phyloP scores from a whole-genome alignment of 2,329 filamentous ascomycete genomes.

The Penicillium sp. region DNA sequence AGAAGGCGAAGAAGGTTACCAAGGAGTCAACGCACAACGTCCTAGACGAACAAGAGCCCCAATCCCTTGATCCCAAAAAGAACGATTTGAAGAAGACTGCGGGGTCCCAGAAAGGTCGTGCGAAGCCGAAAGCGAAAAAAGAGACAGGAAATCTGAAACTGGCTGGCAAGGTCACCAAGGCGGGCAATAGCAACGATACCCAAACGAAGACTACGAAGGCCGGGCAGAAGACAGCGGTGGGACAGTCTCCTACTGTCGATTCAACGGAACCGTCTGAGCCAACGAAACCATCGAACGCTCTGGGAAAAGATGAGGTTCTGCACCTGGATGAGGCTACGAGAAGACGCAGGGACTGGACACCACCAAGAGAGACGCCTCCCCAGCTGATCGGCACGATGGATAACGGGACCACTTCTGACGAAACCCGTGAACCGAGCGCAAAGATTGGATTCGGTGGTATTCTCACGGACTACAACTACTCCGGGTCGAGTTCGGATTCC shows the following conservation, averaged over 20 bases:
- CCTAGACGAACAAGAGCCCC: slow-evolving; percentile 5
- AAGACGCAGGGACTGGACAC: slow-evolving; percentile 72
- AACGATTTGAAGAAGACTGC: slow-evolving; percentile 30
- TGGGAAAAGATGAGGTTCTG: slow-evolving; percentile 31
- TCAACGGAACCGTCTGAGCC: not conserved
- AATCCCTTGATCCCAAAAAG: slow-evolving; percentile 21
- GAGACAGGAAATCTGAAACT: slow-evolving; percentile 42
- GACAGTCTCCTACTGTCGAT: slow-evolving; percentile 10
- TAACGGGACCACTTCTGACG: slow-evolving; percentile 11
- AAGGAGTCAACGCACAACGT: slow-evolving; percentile 15
- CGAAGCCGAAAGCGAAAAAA: slow-evolving; percentile 32
- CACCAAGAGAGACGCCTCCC: slow-evolving; percentile 55
- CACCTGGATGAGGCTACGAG: slow-evolving; percentile 56
- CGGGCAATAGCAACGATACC: slow-evolving; percentile 27
- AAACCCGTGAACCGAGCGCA: not conserved
- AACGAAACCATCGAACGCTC: slow-evolving; percentile 25
- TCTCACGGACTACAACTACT: slow-evolving; percentile 51
- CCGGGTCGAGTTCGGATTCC: slow-evolving; percentile 25
- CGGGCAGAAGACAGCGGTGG: slow-evolving; percentile 18
- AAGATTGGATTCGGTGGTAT: slow-evolving; percentile 41
- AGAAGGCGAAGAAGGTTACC: slow-evolving; percentile 25
- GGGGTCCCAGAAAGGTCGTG: slow-evolving; percentile 33
- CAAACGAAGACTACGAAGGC: slow-evolving; percentile 21
- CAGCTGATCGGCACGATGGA: slow-evolving; percentile 32
- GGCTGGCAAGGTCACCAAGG: slow-evolving; percentile 46